Evolutionary conservation across 441 rosid species (phyloP), one percentile per base, ranked within the genome.

Genomic region (Euphorbia celastroides): DNA sequence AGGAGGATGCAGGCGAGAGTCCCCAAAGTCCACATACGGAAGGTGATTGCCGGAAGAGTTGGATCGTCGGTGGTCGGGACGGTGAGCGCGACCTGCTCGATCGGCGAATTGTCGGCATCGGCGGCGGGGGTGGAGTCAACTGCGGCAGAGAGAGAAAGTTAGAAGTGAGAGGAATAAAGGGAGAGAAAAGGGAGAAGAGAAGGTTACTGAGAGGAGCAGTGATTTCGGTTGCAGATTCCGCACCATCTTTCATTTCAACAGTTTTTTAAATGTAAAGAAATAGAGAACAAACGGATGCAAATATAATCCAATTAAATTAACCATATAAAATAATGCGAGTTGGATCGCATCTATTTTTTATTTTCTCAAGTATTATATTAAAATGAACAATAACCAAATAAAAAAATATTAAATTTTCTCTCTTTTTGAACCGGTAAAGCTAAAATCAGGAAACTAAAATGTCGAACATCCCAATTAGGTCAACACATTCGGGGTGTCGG

Each of bases 11-110:
- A 88, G 0, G 98, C 86, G 9, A 87, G 42, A 6, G 83, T 75
- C 61, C 98, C 97, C 36, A 93, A 77, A 19, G 83, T 83, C 96
- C 97, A 93, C 83, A 83, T 87, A 25, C 97, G 87, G 63, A 93
- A 88, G 2, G 97, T 93, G 34, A 88, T 25, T 30, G 84, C 85
- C 2, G 91, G 94, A 51, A 88, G 82, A 17, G 89, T 72, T 0
- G 93, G 81, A 51, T 90, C 94, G 60, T 90, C 97, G 19, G 96
- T 73, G 19, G 85, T 81, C 0, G 90, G 85, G 36, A 93, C 97
- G 0, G 94, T 93, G 28, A 93, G 77, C 5, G 97, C 94, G 58
- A 93, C 98, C 70, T 93, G 92, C 66, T 78, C 68, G 44, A 93
- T 80, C 0, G 96, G 96, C 14, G 96, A 92, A 65, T 85, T 86